phyloP scores from a whole-genome alignment of 2,329 filamentous ascomycete genomes.

The Sclerotinia nivalis region DNA sequence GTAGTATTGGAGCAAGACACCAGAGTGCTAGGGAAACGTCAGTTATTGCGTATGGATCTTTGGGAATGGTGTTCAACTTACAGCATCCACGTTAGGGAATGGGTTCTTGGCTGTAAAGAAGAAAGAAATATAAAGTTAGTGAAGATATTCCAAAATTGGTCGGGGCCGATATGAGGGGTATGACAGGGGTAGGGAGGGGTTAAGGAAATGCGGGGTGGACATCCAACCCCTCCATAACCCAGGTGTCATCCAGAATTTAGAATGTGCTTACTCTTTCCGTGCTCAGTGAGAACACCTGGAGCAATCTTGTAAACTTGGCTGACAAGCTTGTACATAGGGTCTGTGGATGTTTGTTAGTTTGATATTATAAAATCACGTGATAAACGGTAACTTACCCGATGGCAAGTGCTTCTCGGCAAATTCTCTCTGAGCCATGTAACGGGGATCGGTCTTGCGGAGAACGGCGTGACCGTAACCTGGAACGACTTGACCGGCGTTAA shows the following conservation, averaged over 20 bases:
- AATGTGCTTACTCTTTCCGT: constrained; percentile 99
- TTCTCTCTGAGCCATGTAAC: constrained; percentile 96
- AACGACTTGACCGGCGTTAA: constrained; percentile 93
- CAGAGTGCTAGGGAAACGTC: constrained; percentile 65
- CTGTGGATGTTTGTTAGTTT: constrained; percentile 66
- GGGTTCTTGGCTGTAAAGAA: constrained; percentile 63
- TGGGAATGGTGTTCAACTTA: constrained; percentile 22
- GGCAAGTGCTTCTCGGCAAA: constrained; percentile 60
- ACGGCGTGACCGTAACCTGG: constrained; percentile 98
- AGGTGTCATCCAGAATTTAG: constrained; percentile 58
- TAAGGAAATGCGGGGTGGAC: not conserved
- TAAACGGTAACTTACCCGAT: not conserved
- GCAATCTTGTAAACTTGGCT: constrained; percentile 99
- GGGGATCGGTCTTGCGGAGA: constrained; percentile 98
- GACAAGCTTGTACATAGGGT: constrained; percentile 99
- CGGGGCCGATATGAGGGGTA: not conserved
- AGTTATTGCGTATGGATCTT: not conserved
- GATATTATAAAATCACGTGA: not conserved
- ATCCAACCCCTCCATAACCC: not conserved
- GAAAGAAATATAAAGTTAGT: not conserved
- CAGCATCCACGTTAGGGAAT: constrained; percentile 94
- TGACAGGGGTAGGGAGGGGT: not conserved
- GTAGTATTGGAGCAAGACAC: constrained; percentile 99
- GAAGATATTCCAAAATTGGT: not conserved
- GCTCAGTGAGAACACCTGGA: constrained; percentile 94